Evolutionary conservation across 352 stramenopile species (phyloP).

Genomic region (Globisporangium cystogenes): DNA sequence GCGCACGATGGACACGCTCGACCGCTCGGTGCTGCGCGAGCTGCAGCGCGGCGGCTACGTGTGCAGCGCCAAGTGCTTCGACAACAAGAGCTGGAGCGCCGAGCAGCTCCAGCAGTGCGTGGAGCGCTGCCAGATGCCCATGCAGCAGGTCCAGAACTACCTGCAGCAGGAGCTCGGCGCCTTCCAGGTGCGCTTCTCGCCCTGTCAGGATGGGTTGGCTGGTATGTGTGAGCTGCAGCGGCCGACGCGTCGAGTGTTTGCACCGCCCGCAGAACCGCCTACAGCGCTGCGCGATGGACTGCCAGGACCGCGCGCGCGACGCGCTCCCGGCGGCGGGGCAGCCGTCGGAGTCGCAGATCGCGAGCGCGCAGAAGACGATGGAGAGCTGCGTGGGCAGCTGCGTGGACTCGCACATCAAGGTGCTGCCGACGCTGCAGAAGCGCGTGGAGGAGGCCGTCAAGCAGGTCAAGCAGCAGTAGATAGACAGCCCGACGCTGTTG

Average conservation of each 20-base stretch:
- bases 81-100: slow-evolving; percentile 73
- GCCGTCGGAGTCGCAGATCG: slow-evolving; percentile 69
- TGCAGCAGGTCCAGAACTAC: slow-evolving; percentile 81
- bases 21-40: slow-evolving; percentile 63
- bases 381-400: slow-evolving; percentile 59
- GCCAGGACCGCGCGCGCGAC: slow-evolving; percentile 79
- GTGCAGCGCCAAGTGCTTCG: slow-evolving; percentile 85
- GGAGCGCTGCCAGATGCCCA: slow-evolving; percentile 81
- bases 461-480: slow-evolving; percentile 60
- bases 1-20: slow-evolving; percentile 83
- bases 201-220: no score
- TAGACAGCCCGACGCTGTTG: background rate
- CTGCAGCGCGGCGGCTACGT: slow-evolving; percentile 80
- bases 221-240: no score
- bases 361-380: slow-evolving; percentile 68
- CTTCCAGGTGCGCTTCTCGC: slow-evolving; percentile 42
- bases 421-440: slow-evolving; percentile 69
- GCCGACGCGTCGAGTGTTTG: background rate
- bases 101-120: slow-evolving; percentile 81
- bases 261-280: slow-evolving; percentile 80
- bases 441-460: slow-evolving; percentile 66
- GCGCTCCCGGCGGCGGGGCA: slow-evolving; percentile 44
- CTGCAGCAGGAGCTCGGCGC: slow-evolving; percentile 80
- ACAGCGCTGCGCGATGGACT: slow-evolving; percentile 83
- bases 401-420: slow-evolving; percentile 71